Percentiles rank a stretch among this genome's conserved stretches.
phyloP scores from a whole-genome alignment of 1,284 basidiomycete species.

The Fomitopsis betulina region DNA sequence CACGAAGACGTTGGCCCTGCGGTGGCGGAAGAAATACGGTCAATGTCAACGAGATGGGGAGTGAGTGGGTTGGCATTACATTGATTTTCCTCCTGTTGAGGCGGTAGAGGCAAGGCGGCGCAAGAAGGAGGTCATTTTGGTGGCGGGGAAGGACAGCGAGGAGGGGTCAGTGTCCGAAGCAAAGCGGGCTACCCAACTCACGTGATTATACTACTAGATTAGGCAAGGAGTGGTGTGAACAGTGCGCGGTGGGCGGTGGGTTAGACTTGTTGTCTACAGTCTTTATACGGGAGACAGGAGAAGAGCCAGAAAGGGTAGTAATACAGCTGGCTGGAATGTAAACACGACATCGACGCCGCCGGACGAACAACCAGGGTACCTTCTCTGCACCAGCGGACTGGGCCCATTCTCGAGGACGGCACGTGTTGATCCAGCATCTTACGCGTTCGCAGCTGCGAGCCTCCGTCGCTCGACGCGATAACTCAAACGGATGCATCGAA shows the following conservation, averaged over 20 bases:
- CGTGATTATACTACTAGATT: not conserved
- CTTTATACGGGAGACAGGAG: not conserved
- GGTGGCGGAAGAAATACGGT: not conserved
- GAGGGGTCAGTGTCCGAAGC: constrained; percentile 1
- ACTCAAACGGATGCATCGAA: not conserved
- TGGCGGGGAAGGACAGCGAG: not conserved
- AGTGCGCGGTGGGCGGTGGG: not conserved
- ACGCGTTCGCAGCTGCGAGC: not conserved
- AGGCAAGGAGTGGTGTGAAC: not conserved
- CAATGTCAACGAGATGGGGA: constrained; percentile 2
- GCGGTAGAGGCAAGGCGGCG: constrained; percentile 32
- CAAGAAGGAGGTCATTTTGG: constrained; percentile 30
- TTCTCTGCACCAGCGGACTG: constrained; percentile 4
- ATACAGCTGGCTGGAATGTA: not conserved
- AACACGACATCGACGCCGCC: not conserved
- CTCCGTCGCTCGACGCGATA: not conserved
- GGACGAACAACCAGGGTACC: constrained; percentile 5
- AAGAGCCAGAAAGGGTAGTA: not conserved
- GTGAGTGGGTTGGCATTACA: constrained; percentile 22
- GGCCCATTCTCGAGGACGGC: constrained; percentile 5
- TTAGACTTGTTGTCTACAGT: not conserved
- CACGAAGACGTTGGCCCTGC: constrained; percentile 49
- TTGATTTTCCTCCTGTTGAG: constrained; percentile 21
- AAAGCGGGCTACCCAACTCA: not conserved
- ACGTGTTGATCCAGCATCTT: constrained; percentile 6